Evolutionary conservation across 371 early-diverging fungal species (phyloP), one percentile per base, ranked within the genome.

Genomic region (Circinella minor): DNA sequence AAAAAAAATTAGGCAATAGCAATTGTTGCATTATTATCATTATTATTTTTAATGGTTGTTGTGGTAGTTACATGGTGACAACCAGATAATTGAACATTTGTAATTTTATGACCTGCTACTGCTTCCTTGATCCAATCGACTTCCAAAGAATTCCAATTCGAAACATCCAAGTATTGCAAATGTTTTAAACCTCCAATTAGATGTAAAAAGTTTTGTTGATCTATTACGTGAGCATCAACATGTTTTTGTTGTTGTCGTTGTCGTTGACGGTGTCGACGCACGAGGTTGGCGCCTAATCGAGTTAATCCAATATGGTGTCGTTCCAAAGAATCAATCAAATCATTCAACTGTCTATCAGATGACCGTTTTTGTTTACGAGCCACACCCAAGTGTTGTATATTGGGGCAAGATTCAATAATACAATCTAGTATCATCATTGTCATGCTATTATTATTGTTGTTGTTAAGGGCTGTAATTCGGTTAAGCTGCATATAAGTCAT

Each of bases 391-490:
- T 57, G 57, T 27, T 18, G 10, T 8, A 57, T 5, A 18, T 34
- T 34, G n/a, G 57, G 57, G 34, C 65, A 65, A 65, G 13, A 15
- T 4, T 65, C 14, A 54, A 65, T 48, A 51, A 65, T 65, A 20
- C 27, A 34, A 37, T 65, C 54, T 11, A 36, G 15, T 15, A n/a
- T 15, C 51, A n/a, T 51, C 5, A 15, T 51, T 13, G 51, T 13
- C n/a, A 51, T 51, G 11, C 43, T 51, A 3, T 51, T 51, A 51
- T 51, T 8, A 15, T 14, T n/a, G 7, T 51, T 51, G 14, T 51
- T 8, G 15, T 34, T 36, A 7, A 10, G 6, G 4, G 17, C 10
- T 11, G 37, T 27, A 11, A 67, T 20, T 13, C 61, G 68, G 43
- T 49, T 51, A 11, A 67, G n/a, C 6, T 46, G 20, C 17, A 67